Evolutionary conservation across 108 stramenopile species (phyloP), one percentile per base, ranked within the genome.

Genomic region (Craspedostauros australis): DNA sequence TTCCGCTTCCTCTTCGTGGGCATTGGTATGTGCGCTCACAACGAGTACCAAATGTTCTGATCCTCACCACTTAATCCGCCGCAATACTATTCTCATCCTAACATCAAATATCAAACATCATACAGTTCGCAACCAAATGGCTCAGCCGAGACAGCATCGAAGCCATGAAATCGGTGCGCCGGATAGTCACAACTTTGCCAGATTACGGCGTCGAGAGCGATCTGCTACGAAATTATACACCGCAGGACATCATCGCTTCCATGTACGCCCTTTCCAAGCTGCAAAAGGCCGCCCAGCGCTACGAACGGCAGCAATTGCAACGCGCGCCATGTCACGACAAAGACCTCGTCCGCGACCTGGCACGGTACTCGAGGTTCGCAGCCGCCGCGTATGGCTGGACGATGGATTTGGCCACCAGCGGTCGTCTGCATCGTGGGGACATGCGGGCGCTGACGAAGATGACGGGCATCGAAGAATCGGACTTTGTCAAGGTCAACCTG

Each of bases 331-430:
- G 8, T 28, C 5, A 27, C 3, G 68, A 85, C 25, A 31, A 29
- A 24, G 47, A 63, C 19, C 43, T 78, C 9, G 24, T 87, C n/a
- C 62, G 72, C 1, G 73, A 79, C 14, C 56, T 87, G 22, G 70
- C 78, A 28, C 65, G 79, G 50, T 87, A 82, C 49, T 39, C 70
- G 4, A 32, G 47, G 2, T 79, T 72, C 59, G 86, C 86, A 12
- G 62, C 46, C 39, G 77, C 76, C 22, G 81, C 81, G 0, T 87
- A 87, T 49, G 86, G 86, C 3, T 87, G 86, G 86, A 78, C 68
- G 30, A 50, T 76, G 5, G 56, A 58, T 29, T 47, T 77, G 28
- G 84, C 80, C 0, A 69, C 76, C 14, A 53, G 70, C 40, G 73
- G 82, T 11, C 46, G 62, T 38, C 46, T 77, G 11, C 84, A 80